Evolutionary conservation across 768 basidiomycete genomes (phyloP).

Genomic region (Suillus brevipes): DNA sequence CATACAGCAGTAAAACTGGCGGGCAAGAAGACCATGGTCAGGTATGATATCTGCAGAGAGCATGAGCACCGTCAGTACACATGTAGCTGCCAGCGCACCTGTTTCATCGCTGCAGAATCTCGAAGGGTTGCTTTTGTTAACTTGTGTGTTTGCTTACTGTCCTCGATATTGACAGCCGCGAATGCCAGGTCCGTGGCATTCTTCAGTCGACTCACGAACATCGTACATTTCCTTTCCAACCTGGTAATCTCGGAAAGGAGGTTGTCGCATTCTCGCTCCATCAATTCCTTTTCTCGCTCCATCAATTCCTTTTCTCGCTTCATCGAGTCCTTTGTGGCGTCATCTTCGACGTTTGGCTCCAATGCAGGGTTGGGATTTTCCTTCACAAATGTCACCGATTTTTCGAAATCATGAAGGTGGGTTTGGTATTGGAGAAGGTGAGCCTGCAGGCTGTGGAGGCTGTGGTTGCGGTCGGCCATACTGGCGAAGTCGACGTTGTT

Average conservation of each 20-base stretch:
- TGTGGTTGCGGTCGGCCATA: conserved; percentile 46
- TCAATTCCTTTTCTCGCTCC: conserved; percentile 4
- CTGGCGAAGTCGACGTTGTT: conserved; percentile 44
- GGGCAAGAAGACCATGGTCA: conserved; percentile 64
- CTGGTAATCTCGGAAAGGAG: conserved; percentile 47
- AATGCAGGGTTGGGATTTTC: conserved; percentile 44
- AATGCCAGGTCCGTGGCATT: conserved; percentile 46
- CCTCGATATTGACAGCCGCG: conserved; percentile 57
- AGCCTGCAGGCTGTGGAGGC: conserved; percentile 52
- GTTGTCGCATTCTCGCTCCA: conserved; percentile 22
- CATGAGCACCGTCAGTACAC: not conserved
- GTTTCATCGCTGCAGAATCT: conserved; percentile 43
- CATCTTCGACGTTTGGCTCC: no score
- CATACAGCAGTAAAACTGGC: conserved; percentile 44
- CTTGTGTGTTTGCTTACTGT: no score
- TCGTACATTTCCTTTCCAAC: conserved; percentile 27
- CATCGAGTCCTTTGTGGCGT: not conserved
- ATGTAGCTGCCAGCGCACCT: conserved; percentile 15
- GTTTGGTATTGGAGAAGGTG: conserved; percentile 51
- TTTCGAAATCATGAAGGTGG: conserved; percentile 49
- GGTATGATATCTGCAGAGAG: conserved; percentile 46
- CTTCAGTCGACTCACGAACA: conserved; percentile 29
- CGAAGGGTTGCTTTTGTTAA: conserved; percentile 43
- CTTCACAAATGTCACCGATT: conserved; percentile 44
- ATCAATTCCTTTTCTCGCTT: no score